These are phyloP conservation scores for Ogataea methylovora DNA, from an alignment of 805 yeast species.

Conservation along the genomic window DNA sequence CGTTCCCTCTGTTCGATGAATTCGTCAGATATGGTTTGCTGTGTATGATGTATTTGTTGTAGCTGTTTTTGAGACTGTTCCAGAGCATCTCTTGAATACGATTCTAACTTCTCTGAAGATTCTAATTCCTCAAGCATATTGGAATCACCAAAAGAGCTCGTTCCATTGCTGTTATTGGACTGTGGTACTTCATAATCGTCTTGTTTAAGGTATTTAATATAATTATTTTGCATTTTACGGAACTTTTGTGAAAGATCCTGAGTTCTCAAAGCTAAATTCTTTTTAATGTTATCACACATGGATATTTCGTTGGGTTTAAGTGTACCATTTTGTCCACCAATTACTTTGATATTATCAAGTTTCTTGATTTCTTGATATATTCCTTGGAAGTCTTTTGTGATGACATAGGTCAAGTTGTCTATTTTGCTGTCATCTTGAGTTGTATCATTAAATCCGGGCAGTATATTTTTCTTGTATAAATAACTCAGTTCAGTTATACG, in stretches of 20 bases:
- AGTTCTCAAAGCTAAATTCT: slow-evolving; percentile 75
- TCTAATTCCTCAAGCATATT: slow-evolving; percentile 23
- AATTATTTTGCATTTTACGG: slow-evolving; percentile 82
- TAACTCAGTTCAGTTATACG: slow-evolving; percentile 55
- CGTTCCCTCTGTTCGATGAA: slow-evolving; percentile 68
- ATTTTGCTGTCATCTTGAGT: slow-evolving; percentile 68
- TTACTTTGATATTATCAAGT: slow-evolving; percentile 36
- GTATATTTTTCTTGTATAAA: slow-evolving; percentile 70
- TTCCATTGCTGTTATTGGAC: neutral
- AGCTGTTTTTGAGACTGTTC: slow-evolving; percentile 28
- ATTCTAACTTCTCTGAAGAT: slow-evolving; percentile 33
- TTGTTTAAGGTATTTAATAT: slow-evolving; percentile 74
- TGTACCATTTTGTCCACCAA: slow-evolving; percentile 8
- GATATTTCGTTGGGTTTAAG: slow-evolving; percentile 42
- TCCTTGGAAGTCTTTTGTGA: slow-evolving; percentile 70
- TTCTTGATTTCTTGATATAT: slow-evolving; percentile 73
- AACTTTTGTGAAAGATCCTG: slow-evolving; percentile 74
- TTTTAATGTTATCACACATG: slow-evolving; percentile 74
- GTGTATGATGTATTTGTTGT: slow-evolving; percentile 26
- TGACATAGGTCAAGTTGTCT: slow-evolving; percentile 65
- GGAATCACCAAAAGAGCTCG: slow-evolving; percentile 3
- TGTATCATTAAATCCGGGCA: slow-evolving; percentile 85
- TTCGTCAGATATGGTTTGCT: slow-evolving; percentile 28
- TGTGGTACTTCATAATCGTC: slow-evolving; percentile 54
- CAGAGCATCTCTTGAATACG: slow-evolving; percentile 46